Conservation (phyloP, 129 eudicot species). For the Ambrosia artemisiifolia region DNA sequence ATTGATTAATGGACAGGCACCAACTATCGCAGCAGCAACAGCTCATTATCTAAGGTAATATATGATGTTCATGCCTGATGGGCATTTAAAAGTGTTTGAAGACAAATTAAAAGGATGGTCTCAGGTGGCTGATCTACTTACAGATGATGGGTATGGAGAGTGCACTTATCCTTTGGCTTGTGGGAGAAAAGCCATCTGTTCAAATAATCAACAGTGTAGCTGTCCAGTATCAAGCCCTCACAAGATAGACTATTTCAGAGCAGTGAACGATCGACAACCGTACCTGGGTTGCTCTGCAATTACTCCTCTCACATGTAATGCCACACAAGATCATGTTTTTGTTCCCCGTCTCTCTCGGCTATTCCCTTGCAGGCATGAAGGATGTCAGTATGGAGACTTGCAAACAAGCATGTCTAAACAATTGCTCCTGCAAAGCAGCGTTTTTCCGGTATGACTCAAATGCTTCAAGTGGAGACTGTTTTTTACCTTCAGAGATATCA, state of each 20-base stretch:
- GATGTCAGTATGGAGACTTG: not conserved
- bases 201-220: not conserved
- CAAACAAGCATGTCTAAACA: not conserved
- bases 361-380: not conserved
- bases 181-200: not conserved
- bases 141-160: not conserved
- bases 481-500: not conserved
- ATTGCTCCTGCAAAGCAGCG: slow-evolving; percentile 4
- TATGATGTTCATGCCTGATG: no score
- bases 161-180: not conserved
- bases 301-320: not conserved
- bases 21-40: slow-evolving; percentile 93
- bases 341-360: not conserved
- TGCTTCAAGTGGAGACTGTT: not conserved
- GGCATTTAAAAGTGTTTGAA: slow-evolving; percentile 1
- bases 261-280: not conserved
- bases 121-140: not conserved
- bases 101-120: not conserved
- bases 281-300: not conserved
- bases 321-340: not conserved
- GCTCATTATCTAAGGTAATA: slow-evolving; percentile 68
- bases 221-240: not conserved
- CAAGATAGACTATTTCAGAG: not conserved
- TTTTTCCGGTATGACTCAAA: not conserved
- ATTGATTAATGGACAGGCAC: slow-evolving; percentile 52